A percentile compares a stretch with the other conserved stretches of the same genome.
phyloP scores from a whole-genome alignment of 1,284 basidiomycete species.

The Trichosporon inkin region DNA sequence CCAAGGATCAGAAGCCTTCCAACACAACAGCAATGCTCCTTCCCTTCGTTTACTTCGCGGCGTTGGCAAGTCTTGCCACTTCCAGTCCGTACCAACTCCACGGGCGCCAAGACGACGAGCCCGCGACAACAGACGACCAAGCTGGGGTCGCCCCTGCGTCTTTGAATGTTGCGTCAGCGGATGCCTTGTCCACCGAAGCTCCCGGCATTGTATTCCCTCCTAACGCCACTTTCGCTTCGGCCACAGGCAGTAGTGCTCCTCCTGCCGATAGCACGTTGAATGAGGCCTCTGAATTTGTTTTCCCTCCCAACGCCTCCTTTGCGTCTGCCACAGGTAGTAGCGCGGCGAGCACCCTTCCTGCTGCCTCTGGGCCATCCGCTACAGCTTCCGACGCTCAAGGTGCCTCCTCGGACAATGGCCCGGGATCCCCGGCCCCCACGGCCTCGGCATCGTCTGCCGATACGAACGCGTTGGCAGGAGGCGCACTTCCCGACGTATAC shows the following conservation, averaged over 20 bases:
- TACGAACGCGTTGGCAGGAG: too few relatives aligned
- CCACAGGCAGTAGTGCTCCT: too few relatives aligned
- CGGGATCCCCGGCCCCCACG: neutral
- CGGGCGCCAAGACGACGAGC: neutral
- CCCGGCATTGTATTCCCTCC: too few relatives aligned
- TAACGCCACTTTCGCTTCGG: too few relatives aligned
- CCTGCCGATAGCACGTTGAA: too few relatives aligned
- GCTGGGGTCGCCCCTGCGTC: too few relatives aligned
- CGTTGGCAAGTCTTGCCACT: neutral
- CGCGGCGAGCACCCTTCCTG: neutral
- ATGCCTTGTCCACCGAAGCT: neutral
- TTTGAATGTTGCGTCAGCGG: neutral
- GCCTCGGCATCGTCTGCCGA: too few relatives aligned
- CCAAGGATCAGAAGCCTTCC: neutral
- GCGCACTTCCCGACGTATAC: too few relatives aligned
- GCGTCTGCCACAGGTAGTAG: too few relatives aligned
- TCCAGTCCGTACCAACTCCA: neutral
- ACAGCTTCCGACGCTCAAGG: too few relatives aligned
- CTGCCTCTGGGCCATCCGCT: neutral
- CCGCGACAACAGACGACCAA: neutral
- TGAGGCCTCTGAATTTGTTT: neutral
- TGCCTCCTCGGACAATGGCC: too few relatives aligned
- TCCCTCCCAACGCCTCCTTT: neutral
- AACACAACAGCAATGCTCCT: neutral
- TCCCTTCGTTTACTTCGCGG: neutral